Evolutionary conservation across 768 basidiomycete species (phyloP).

Genomic region (Porphyrellus cyaneotinctus): DNA sequence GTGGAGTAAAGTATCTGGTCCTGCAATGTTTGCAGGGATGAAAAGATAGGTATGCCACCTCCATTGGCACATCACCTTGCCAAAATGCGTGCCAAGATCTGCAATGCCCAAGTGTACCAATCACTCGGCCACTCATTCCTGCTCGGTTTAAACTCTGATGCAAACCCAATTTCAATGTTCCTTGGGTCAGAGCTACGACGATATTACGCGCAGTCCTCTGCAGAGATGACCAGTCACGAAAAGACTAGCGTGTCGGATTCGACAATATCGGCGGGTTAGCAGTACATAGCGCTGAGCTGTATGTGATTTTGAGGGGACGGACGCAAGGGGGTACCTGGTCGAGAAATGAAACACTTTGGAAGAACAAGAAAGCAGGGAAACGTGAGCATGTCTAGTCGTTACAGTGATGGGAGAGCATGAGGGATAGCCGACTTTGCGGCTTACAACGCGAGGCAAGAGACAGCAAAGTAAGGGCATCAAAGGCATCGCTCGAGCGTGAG

Average conservation of each 20-base stretch:
- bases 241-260: conserved; percentile 12
- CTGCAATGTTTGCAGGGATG: conserved; percentile 58
- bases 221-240: not conserved
- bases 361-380: conserved; percentile 34
- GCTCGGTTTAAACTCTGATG: conserved; percentile 1
- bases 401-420: conserved; percentile 38
- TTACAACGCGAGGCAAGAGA: conserved; percentile 14
- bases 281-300: conserved; percentile 14
- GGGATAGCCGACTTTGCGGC: conserved; percentile 18
- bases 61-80: not conserved
- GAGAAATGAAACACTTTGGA: conserved; percentile 28
- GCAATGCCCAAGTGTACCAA: conserved; percentile 4
- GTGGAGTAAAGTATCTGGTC: conserved; percentile 76
- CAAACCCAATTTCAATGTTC: conserved; percentile 5
- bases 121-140: not conserved
- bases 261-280: conserved; percentile 8
- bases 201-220: not conserved
- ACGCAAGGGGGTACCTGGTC: conserved; percentile 31
- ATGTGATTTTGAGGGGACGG: conserved; percentile 16
- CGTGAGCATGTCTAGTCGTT: conserved; percentile 68
- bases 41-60: conserved; percentile 43
- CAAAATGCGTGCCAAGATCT: conserved; percentile 4
- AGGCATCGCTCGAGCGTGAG: conserved; percentile 25
- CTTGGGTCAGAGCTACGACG: conserved; percentile 5
- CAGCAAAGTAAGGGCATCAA: conserved; percentile 21